Evolutionary conservation across 306 rosid species (phyloP), one percentile per base, ranked within the genome.

Genomic region (Vigna reflexopilosa): DNA sequence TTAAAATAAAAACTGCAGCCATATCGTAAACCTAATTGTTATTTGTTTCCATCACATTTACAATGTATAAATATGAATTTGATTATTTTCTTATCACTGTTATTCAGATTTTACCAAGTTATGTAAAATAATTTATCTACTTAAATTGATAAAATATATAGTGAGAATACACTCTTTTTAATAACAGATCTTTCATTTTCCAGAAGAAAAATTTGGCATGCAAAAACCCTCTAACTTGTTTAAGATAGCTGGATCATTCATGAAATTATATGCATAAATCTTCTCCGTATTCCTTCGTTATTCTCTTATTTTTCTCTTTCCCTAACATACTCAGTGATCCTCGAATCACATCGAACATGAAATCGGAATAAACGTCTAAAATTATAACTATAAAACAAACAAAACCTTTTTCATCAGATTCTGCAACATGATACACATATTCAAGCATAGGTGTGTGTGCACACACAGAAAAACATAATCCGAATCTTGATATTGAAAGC

Each of bases 181-280:
- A 22, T 64, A 34, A 16, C 48, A 15, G 22, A 15, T 61, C 20
- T 30, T 30, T 3, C 42, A 61, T 36, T 34, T 61, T 14, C 69
- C 7, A 16, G 36, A 34, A 16, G n/a, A 48, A 14, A 16, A 34
- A 10, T 24, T 63, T 63, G 48, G 26, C 47, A 32, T 15, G 26
- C 50, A 38, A n/a, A 64, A 45, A 9, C 30, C 70, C 70, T 44
- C n/a, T 19, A 19, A 66, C 44, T 66, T 42, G 52, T 66, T 19
- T 66, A 45, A 9, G 36, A 10, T 49, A 6, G 1, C 14, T 4
- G 16, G 51, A 38, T 17, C 9, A 66, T 67, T 44, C 32, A 44
- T 44, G 19, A 67, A 26, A 19, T 36, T 8, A 34, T 44, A 42
- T 68, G 57, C 44, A 15, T 26, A 22, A 50, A 24, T 48, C 22